phyloP scores from a whole-genome alignment of 139 green algal species.

The Chlorella sp. region DNA sequence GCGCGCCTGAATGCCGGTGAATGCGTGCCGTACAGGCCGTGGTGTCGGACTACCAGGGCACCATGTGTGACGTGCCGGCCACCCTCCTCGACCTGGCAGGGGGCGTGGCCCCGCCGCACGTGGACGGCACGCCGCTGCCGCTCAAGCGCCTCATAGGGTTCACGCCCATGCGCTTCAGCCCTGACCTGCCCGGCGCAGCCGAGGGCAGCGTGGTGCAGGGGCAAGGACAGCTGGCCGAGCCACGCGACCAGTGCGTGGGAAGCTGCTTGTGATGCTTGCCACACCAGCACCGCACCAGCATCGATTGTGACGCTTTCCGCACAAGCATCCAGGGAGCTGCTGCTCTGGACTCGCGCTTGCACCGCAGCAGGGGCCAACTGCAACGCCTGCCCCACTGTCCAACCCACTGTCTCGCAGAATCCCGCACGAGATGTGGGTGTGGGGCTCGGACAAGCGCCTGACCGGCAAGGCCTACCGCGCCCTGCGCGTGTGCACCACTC shows the following conservation, averaged over 20 bases:
- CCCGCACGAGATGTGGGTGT: not conserved
- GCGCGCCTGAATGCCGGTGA: no score
- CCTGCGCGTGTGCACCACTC: not conserved
- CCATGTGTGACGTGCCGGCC: constrained; percentile 15
- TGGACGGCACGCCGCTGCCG: not conserved
- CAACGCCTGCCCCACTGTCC: no score
- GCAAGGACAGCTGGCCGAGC: not conserved
- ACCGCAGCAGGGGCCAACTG: no score
- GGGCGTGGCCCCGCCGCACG: not conserved
- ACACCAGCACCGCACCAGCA: no score
- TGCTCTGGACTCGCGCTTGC: no score
- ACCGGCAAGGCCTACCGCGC: not conserved
- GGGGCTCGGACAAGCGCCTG: not conserved
- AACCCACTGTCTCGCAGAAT: not conserved
- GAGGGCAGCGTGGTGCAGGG: not conserved
- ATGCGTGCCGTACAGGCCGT: no score
- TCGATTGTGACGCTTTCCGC: no score
- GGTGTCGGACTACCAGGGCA: constrained; percentile 19
- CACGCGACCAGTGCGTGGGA: not conserved
- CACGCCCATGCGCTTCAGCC: not conserved
- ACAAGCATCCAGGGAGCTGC: no score
- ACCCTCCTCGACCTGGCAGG: constrained; percentile 19
- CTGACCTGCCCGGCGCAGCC: not conserved
- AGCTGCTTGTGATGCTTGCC: no score
- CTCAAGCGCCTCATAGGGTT: not conserved